Percentiles rank a stretch among this genome's conserved stretches.
Evolutionary conservation across 2,329 filamentous ascomycete species (phyloP).

Genomic region (Albifimbria verrucaria): DNA sequence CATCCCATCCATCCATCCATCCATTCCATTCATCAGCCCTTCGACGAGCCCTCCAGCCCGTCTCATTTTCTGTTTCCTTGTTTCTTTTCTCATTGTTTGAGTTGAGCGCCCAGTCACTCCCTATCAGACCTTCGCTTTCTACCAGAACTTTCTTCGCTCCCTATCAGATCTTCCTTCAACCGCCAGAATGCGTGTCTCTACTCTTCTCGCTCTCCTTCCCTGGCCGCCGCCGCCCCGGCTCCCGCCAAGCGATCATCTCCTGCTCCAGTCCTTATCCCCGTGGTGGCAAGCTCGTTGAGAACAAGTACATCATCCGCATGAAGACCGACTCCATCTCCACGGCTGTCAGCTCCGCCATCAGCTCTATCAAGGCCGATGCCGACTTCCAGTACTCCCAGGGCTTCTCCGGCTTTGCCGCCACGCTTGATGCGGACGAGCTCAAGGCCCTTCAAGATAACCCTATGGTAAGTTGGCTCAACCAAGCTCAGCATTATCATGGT

Average conservation of each 20-base stretch:
- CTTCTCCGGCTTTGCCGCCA: constrained; percentile 25
- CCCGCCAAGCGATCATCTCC: constrained; percentile 18
- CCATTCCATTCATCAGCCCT: neutral
- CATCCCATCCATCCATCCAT: neutral
- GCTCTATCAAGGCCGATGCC: constrained; percentile 19
- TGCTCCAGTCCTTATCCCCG: constrained; percentile 24
- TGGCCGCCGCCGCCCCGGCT: constrained; percentile 19
- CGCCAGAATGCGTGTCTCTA: constrained; percentile 20
- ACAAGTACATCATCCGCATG: constrained; percentile 29
- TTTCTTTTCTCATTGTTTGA: neutral
- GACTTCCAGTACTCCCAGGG: constrained; percentile 20
- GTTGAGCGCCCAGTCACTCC: neutral
- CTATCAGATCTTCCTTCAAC: neutral
- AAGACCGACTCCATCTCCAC: constrained; percentile 13
- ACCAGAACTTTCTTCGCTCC: neutral
- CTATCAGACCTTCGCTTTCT: neutral
- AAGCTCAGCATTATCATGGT: neutral
- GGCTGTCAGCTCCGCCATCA: constrained; percentile 17
- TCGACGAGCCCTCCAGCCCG: neutral
- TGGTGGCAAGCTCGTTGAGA: constrained; percentile 17
- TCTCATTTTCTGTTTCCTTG: neutral
- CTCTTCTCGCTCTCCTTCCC: constrained; percentile 20
- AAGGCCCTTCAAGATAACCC: constrained; percentile 22
- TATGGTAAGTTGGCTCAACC: constrained; percentile 13
- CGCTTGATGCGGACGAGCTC: constrained; percentile 19